These are phyloP conservation scores for Fusarium tricinctum DNA, from an alignment of 2,329 filamentous ascomycete genomes.

Conservation along the genomic window DNA sequence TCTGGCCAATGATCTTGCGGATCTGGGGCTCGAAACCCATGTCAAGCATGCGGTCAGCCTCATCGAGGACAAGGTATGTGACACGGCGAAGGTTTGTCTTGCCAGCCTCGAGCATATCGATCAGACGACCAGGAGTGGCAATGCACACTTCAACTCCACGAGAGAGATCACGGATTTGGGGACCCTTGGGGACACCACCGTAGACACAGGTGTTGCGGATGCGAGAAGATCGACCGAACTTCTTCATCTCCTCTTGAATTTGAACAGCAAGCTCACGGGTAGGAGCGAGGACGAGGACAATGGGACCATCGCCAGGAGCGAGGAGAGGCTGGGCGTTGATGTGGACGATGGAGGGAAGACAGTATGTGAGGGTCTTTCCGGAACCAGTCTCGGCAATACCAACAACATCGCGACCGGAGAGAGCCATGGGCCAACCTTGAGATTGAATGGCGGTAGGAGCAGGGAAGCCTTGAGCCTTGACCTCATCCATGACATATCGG, in stretches of 20 bases:
- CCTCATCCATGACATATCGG: conserved; percentile 96
- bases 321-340: conserved; percentile 99
- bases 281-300: conserved; percentile 94
- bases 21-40: conserved; percentile 99
- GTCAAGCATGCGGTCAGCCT: conserved; percentile 99
- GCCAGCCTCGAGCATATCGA: conserved; percentile 97
- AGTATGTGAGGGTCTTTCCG: conserved; percentile 99
- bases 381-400: conserved; percentile 99
- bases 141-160: conserved; percentile 99
- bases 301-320: conserved; percentile 93
- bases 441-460: conserved; percentile 97
- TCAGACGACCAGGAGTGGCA: conserved; percentile 95
- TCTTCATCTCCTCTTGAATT: conserved; percentile 98
- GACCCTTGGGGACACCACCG: conserved; percentile 97
- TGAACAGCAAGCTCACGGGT: conserved; percentile 98
- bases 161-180: conserved; percentile 94
- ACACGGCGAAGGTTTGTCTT: conserved; percentile 98
- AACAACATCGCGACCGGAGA: conserved; percentile 97
- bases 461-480: conserved; percentile 97
- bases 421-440: conserved; percentile 98
- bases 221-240: conserved; percentile 97
- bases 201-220: conserved; percentile 99
- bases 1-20: conserved; percentile 97
- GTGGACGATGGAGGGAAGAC: conserved; percentile 97
- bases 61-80: conserved; percentile 97